Base-by-base conservation (phyloP, 108 stramenopile genomes). In the Nannochloropsis oceanica region DNA sequence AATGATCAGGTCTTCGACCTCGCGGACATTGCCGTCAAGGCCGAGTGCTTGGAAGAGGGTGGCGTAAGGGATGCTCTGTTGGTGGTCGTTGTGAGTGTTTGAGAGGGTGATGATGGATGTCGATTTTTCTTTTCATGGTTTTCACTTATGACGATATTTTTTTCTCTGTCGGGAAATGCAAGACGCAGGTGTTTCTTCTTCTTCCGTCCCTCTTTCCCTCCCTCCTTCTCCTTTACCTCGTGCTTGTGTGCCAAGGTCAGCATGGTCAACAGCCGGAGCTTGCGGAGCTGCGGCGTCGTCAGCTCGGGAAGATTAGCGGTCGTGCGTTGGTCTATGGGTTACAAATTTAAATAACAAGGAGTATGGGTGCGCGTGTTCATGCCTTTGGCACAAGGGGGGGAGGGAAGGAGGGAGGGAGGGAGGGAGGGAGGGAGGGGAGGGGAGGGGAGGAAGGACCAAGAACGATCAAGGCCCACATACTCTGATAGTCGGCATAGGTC, bases 1-100 rank as follows among this genome's bases (percentile, higher is more conserved):
- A 42, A 91, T 89, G 22, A 91, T 85, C 27, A 91, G 14, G 81
- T 91, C 91, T 43, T 91, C 91, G 11, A 91, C 85, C 13, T 87
- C 88, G 14, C 91, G 82, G 18, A 89, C 80, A 34, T 83, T 80
- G 27, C 25, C 27, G 34, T 84, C 85, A 0, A 10, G 26, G 80
- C 13, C 83, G 13, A 27, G 42, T 27, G 3, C 83, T 46, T 24
- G 44, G 26, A 18, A 26, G 12, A 84, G 43, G 84, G 50, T 13
- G 44, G 84, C 27, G 11, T 27, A 59, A 20, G 44, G 43, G 20
- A 42, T 84, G 27, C 3, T 24, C 73, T 27, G 43, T 26, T 7
- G 43, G 27, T 43, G 8, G 44, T 13, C 25, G 14, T 10, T 2
- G 20, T 24, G 42, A 3, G 25, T 83, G 26, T 27, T 14, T 34